Conservation (phyloP, 1,139 yeast species). For the Pichia sp. region DNA sequence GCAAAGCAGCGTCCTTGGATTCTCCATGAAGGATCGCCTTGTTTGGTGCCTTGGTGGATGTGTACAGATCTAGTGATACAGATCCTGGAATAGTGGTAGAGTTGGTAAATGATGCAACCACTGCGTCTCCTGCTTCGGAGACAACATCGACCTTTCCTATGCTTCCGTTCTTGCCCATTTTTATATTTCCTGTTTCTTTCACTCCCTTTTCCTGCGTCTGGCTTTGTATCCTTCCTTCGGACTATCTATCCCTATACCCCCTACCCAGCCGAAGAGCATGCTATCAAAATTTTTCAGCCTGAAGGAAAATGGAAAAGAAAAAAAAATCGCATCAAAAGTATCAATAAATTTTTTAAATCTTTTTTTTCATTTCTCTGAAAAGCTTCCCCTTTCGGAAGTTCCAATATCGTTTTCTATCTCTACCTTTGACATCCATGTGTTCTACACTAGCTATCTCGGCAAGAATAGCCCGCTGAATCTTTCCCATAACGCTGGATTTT, state of each 20-base stretch:
- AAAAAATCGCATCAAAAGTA: not conserved
- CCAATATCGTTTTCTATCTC: not conserved
- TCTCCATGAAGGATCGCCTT: slow-evolving; percentile 67
- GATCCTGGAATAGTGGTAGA: slow-evolving; percentile 62
- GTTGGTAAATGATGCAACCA: slow-evolving; percentile 58
- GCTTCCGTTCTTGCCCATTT: slow-evolving; percentile 1
- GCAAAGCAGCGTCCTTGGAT: slow-evolving; percentile 49
- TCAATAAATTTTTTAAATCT: not conserved
- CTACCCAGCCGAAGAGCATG: too few relatives aligned
- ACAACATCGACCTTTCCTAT: slow-evolving; percentile 16
- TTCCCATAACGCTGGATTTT: too few relatives aligned
- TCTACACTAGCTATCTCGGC: too few relatives aligned
- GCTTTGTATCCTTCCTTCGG: not conserved
- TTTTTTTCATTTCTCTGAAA: not conserved
- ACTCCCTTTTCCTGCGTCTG: not conserved
- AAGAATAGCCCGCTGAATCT: too few relatives aligned
- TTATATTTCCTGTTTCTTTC: not conserved
- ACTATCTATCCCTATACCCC: too few relatives aligned
- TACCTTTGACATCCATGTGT: not conserved
- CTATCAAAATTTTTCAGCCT: not conserved
- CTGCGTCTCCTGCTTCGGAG: slow-evolving; percentile 17
- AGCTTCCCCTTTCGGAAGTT: slow-evolving; percentile 8
- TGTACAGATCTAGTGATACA: slow-evolving; percentile 58
- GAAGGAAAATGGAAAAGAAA: not conserved
- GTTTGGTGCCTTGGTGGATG: slow-evolving; percentile 3